Evolutionary conservation across 2,329 filamentous ascomycete species (phyloP).

Genomic region (Pseudogymnoascus verrucosus): DNA sequence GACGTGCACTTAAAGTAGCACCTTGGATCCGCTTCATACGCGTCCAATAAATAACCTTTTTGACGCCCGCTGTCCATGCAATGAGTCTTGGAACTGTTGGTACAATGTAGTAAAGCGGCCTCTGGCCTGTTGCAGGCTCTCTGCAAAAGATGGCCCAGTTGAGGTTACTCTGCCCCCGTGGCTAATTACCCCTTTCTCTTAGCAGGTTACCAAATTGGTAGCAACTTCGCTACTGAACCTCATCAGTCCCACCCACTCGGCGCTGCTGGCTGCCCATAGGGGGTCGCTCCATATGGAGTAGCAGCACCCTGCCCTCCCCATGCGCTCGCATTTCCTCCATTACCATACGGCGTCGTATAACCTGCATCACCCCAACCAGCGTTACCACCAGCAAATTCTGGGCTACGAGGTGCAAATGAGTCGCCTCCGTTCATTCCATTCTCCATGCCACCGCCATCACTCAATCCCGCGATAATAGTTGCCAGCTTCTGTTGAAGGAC

Average conservation of each 20-base stretch:
- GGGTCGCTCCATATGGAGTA: constrained; percentile 52
- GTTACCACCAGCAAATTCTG: constrained; percentile 50
- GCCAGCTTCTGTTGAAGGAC: constrained; percentile 88
- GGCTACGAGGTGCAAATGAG: constrained; percentile 57
- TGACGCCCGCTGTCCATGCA: constrained; percentile 1
- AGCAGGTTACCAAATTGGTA: background rate
- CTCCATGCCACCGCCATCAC: constrained; percentile 46
- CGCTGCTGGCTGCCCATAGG: constrained; percentile 43
- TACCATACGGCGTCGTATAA: constrained; percentile 61
- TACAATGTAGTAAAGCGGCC: background rate
- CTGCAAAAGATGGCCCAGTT: background rate
- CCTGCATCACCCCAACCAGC: constrained; percentile 50
- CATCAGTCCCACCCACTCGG: constrained; percentile 22
- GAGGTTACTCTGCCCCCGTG: background rate
- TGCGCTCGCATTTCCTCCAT: constrained; percentile 47
- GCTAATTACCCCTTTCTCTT: background rate
- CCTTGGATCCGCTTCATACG: background rate
- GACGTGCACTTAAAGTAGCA: background rate
- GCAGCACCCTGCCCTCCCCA: constrained; percentile 55
- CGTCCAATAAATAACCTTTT: constrained; percentile 1
- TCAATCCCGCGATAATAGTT: constrained; percentile 61
- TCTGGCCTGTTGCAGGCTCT: background rate
- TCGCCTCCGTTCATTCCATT: constrained; percentile 37
- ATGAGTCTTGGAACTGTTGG: background rate
- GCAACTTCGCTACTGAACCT: background rate